Evolutionary conservation across 257 asterid genomes (phyloP).

Genomic region (Nicotiana tomentosiformis): DNA sequence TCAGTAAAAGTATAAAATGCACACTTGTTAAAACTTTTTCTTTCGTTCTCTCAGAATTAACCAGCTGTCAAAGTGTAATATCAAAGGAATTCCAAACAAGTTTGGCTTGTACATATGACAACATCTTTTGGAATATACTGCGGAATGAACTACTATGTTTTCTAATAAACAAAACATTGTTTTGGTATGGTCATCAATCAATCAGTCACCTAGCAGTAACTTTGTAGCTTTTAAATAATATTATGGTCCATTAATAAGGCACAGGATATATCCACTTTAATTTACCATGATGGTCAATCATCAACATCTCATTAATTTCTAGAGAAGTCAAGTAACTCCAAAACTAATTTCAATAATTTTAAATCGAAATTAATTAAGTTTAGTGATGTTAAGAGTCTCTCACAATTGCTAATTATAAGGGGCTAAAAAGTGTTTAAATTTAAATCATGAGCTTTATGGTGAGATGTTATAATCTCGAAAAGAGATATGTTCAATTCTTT

Average conservation of each 20-base stretch:
- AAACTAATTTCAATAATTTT: constrained; percentile 15
- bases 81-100: background rate
- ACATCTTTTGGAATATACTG: background rate
- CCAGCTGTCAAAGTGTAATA: background rate
- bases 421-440: constrained; percentile 23
- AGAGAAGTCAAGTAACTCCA: constrained; percentile 20
- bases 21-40: background rate
- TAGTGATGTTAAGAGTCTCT: constrained; percentile 15
- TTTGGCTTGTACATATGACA: background rate
- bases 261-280: constrained; percentile 32
- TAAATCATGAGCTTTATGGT: constrained; percentile 26
- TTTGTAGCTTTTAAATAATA: constrained; percentile 5
- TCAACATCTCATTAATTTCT: constrained; percentile 18
- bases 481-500: constrained; percentile 14
- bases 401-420: constrained; percentile 23
- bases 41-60: background rate
- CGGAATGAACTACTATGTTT: background rate
- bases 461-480: constrained; percentile 28
- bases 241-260: constrained; percentile 25
- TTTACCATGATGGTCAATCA: constrained; percentile 41
- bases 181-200: constrained; percentile 7
- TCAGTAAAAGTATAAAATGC: background rate
- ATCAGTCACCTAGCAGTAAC: constrained; percentile 13
- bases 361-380: constrained; percentile 8
- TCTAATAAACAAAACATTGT: background rate